These are phyloP conservation scores for Mycena epipterygia DNA, from an alignment of 768 basidiomycete species.

Conservation along the genomic window DNA sequence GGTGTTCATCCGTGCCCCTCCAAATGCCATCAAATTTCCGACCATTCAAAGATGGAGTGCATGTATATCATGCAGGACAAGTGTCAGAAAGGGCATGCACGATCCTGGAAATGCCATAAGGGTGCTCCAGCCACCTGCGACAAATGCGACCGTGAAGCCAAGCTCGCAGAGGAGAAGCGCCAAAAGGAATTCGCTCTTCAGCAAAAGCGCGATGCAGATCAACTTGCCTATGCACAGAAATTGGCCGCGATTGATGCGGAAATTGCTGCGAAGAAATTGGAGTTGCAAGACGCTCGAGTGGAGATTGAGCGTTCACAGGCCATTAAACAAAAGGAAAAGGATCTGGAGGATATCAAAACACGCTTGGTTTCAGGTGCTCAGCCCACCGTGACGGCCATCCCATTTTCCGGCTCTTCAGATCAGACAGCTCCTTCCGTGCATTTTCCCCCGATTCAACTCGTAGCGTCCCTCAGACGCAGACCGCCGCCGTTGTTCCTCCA, in stretches of 20 bases:
- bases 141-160: constrained; percentile 53
- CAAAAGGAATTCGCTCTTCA: constrained; percentile 51
- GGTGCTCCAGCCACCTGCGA: constrained; percentile 46
- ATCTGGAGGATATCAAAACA: constrained; percentile 53
- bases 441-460: background rate
- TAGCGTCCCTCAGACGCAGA: too few species aligned
- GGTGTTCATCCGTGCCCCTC: constrained; percentile 67
- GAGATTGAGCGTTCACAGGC: constrained; percentile 51
- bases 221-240: constrained; percentile 48
- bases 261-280: constrained; percentile 46
- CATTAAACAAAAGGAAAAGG: constrained; percentile 58
- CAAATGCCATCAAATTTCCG: constrained; percentile 70
- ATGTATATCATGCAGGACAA: constrained; percentile 46
- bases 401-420: background rate
- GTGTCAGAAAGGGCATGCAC: constrained; percentile 62
- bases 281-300: constrained; percentile 51
- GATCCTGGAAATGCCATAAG: constrained; percentile 57
- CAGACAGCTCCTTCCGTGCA: background rate
- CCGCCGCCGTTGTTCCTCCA: background rate
- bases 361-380: background rate
- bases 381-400: background rate
- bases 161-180: constrained; percentile 52
- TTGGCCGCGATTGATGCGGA: constrained; percentile 55
- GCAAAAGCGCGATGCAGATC: constrained; percentile 52
- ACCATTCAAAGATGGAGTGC: constrained; percentile 70